Percentiles rank a stretch among this genome's conserved stretches.
phyloP scores from a whole-genome alignment of 768 basidiomycete genomes.

The Mycena polygramma region DNA sequence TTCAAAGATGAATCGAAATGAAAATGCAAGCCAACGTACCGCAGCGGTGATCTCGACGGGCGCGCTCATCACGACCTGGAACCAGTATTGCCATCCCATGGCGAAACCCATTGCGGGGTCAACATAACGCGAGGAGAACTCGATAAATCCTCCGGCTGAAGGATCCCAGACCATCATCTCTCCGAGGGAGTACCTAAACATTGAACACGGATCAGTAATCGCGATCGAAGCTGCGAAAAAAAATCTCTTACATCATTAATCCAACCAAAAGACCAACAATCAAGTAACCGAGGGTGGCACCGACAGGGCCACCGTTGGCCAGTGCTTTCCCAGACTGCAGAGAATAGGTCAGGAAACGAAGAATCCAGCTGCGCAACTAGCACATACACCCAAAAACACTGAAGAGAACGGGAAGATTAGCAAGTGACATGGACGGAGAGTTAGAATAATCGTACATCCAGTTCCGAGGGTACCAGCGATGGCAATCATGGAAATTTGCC shows the following conservation, averaged over 20 bases:
- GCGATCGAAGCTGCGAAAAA: too few species aligned
- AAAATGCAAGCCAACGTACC: slow-evolving; percentile 13
- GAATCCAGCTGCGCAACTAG: not conserved
- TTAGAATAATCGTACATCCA: slow-evolving; percentile 42
- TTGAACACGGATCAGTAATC: too few species aligned
- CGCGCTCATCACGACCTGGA: slow-evolving; percentile 45
- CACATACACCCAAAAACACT: slow-evolving; percentile 35
- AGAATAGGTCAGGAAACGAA: not conserved
- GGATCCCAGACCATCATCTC: slow-evolving; percentile 47
- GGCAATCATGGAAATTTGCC: slow-evolving; percentile 52
- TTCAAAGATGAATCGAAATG: slow-evolving; percentile 20
- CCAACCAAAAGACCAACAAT: slow-evolving; percentile 55
- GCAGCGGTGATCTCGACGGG: slow-evolving; percentile 54
- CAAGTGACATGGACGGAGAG: too few species aligned
- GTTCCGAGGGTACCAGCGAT: slow-evolving; percentile 49
- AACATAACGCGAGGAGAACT: slow-evolving; percentile 46
- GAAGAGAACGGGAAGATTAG: not conserved
- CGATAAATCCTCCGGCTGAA: slow-evolving; percentile 45
- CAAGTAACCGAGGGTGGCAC: slow-evolving; percentile 57
- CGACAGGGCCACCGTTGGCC: slow-evolving; percentile 59
- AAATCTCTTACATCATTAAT: slow-evolving; percentile 40
- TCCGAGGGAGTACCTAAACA: slow-evolving; percentile 40
- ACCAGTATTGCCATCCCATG: slow-evolving; percentile 52
- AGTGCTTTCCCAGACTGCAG: slow-evolving; percentile 48
- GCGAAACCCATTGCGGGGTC: slow-evolving; percentile 54